These are phyloP conservation scores for Xylaria polymorpha DNA, from an alignment of 2,329 filamentous ascomycete genomes.

Conservation along the genomic window DNA sequence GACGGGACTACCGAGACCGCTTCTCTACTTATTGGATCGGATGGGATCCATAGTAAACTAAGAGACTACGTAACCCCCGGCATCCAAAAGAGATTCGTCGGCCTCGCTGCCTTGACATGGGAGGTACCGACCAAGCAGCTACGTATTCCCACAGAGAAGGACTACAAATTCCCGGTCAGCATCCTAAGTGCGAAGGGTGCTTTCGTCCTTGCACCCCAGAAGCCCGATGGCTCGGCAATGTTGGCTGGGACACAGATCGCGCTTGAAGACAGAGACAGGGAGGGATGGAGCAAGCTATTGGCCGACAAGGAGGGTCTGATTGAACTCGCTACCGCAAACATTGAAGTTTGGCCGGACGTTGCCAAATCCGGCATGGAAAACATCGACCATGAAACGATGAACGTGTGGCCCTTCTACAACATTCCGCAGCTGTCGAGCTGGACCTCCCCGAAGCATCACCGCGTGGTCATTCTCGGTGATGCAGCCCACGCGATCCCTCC, in stretches of 20 bases:
- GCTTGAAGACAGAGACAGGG: constrained; percentile 32
- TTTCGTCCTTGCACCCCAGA: constrained; percentile 41
- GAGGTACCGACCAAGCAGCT: constrained; percentile 37
- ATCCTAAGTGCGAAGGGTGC: constrained; percentile 35
- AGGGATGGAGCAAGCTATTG: constrained; percentile 35
- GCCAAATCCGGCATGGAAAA: constrained; percentile 35
- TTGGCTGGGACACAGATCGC: constrained; percentile 39
- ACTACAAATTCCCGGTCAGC: constrained; percentile 39
- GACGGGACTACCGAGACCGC: constrained; percentile 58
- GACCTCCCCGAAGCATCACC: constrained; percentile 36
- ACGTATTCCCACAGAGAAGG: constrained; percentile 35
- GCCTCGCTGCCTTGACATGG: constrained; percentile 55
- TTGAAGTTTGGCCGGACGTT: constrained; percentile 38
- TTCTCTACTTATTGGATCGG: constrained; percentile 64
- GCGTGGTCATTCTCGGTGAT: constrained; percentile 27
- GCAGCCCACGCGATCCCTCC: constrained; percentile 43
- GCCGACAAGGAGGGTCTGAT: constrained; percentile 38
- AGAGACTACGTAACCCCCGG: constrained; percentile 63
- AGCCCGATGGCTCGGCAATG: constrained; percentile 39
- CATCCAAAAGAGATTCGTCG: constrained; percentile 62
- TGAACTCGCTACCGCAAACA: constrained; percentile 11
- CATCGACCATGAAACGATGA: constrained; percentile 37
- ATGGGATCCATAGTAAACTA: constrained; percentile 69
- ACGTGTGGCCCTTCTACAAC: constrained; percentile 40
- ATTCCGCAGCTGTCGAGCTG: constrained; percentile 36